Evolutionary conservation across 148 eudicot genomes (phyloP).

Genomic region (Nepenthes gracilis): DNA sequence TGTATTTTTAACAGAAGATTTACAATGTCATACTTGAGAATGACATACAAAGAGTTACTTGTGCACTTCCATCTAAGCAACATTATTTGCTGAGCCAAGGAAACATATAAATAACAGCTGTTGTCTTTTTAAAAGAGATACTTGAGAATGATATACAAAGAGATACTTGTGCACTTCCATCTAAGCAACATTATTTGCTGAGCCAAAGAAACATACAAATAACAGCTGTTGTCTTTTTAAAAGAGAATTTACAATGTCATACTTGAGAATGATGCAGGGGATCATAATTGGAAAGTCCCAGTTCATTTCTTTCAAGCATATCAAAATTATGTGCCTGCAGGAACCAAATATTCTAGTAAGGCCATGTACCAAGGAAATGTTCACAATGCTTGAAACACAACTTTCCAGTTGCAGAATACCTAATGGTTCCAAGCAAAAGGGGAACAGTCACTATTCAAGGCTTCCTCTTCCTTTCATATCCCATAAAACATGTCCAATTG

Average conservation of each 20-base stretch:
- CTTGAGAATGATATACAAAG: too few relatives aligned
- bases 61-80: too few relatives aligned
- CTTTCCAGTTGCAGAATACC: too few relatives aligned
- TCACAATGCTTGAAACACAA: not conserved
- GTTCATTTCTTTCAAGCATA: constrained; percentile 54
- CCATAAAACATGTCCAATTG: too few relatives aligned
- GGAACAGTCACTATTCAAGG: too few relatives aligned
- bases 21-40: constrained; percentile 31
- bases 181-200: too few relatives aligned
- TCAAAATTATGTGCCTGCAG: constrained; percentile 89
- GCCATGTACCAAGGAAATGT: constrained; percentile 5
- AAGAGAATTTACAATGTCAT: constrained; percentile 22
- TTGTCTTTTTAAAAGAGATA: too few relatives aligned
- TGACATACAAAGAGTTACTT: not conserved
- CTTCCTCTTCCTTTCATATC: too few relatives aligned
- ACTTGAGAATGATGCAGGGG: constrained; percentile 31
- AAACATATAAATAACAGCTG: too few relatives aligned
- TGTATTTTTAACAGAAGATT: constrained; percentile 11
- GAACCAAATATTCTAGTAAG: constrained; percentile 81
- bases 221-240: constrained; percentile 2
- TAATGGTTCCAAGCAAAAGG: too few relatives aligned
- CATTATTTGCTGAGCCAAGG: too few relatives aligned
- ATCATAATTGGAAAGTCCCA: constrained; percentile 42
- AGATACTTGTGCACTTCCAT: too few relatives aligned
- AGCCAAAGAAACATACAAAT: not conserved